phyloP scores from a whole-genome alignment of 495 filamentous ascomycete species.

The Annulohypoxylon bovei region DNA sequence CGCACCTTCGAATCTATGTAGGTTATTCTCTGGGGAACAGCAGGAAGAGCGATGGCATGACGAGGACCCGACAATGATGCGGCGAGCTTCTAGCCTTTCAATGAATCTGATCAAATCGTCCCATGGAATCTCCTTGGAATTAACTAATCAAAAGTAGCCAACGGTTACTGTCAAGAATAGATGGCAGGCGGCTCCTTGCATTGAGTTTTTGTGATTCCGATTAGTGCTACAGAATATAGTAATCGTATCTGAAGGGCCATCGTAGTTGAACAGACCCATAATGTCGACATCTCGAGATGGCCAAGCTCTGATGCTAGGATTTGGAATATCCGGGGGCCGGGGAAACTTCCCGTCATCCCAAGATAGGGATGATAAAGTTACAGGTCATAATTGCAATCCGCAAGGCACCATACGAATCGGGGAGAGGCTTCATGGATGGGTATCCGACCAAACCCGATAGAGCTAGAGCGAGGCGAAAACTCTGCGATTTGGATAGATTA shows the following conservation, averaged over 20 bases:
- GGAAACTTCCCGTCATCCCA: not conserved
- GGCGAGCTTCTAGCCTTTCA: not conserved
- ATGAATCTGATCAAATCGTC: not conserved
- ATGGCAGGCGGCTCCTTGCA: slow-evolving; percentile 5
- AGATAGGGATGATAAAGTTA: not conserved
- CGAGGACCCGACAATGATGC: not conserved
- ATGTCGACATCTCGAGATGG: not conserved
- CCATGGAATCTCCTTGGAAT: not conserved
- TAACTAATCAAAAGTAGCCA: not conserved
- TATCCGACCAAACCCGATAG: not conserved
- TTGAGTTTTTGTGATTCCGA: not conserved
- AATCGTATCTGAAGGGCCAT: not conserved
- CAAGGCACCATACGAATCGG: slow-evolving; percentile 2
- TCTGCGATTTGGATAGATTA: not conserved
- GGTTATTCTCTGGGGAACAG: not conserved
- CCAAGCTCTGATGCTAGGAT: not conserved
- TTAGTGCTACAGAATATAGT: not conserved
- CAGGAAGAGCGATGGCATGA: not conserved
- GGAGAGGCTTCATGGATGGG: not conserved
- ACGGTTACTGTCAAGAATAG: not conserved
- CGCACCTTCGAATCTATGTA: not conserved
- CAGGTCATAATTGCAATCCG: not conserved
- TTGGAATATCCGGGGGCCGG: not conserved
- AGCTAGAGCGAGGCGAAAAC: not conserved
- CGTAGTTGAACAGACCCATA: not conserved